phyloP scores from a whole-genome alignment of 164 flowering plant species.

The Magnolia sinica region DNA sequence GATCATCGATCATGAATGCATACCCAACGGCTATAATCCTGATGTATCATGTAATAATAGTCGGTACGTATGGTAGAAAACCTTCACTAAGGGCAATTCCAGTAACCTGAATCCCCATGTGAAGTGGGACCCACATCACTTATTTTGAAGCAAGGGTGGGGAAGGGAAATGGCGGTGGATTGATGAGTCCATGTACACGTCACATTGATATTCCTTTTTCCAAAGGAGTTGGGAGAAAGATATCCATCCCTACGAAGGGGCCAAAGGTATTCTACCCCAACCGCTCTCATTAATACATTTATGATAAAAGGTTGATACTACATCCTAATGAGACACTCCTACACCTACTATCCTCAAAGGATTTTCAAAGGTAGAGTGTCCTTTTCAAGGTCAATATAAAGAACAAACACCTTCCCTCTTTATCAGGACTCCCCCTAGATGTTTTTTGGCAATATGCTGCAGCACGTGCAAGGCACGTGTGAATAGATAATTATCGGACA shows the following conservation, averaged over 20 bases:
- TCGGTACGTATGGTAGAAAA: too few relatives aligned
- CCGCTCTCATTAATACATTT: background rate
- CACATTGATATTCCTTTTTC: background rate
- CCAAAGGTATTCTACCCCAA: background rate
- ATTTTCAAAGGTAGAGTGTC: background rate
- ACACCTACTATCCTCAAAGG: background rate
- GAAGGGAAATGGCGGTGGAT: background rate
- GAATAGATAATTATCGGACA: too few relatives aligned
- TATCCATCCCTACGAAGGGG: background rate
- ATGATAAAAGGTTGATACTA: background rate
- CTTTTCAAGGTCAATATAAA: background rate
- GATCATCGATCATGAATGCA: too few relatives aligned
- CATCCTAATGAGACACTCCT: background rate
- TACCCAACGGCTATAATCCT: too few relatives aligned
- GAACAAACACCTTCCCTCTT: too few relatives aligned
- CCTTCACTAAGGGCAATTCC: too few relatives aligned
- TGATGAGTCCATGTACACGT: background rate
- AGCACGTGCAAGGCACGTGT: too few relatives aligned
- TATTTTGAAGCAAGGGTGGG: background rate
- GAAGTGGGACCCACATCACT: background rate
- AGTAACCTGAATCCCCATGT: background rate
- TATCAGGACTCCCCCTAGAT: too few relatives aligned
- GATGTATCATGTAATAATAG: too few relatives aligned
- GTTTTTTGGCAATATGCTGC: too few relatives aligned
- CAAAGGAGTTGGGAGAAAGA: background rate